Conservation (phyloP, 805 yeast species). For the Wickerhamiella azymoides region DNA sequence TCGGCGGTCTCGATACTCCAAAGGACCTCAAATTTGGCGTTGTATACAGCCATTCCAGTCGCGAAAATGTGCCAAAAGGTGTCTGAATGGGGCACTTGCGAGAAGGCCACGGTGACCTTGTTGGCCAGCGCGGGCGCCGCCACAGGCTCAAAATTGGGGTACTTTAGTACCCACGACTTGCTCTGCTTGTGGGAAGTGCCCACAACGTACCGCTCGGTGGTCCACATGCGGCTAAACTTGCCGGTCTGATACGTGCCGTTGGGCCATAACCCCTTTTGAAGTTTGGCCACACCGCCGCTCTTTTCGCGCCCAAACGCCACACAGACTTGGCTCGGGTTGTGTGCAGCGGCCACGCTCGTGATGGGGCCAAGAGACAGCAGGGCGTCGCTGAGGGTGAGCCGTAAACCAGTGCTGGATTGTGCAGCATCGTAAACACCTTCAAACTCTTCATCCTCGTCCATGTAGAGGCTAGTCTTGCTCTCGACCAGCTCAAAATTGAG, state of each 20-base stretch:
- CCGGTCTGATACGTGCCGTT: background rate
- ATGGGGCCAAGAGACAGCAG: slow-evolving; percentile 10
- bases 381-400: slow-evolving; percentile 3
- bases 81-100: background rate
- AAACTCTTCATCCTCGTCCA: slow-evolving; percentile 20
- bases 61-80: slow-evolving; percentile 5
- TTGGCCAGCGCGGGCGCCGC: background rate
- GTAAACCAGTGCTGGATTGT: background rate
- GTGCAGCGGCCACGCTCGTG: background rate
- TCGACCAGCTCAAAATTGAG: background rate
- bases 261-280: slow-evolving; percentile 6
- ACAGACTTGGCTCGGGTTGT: background rate
- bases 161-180: background rate
- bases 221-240: slow-evolving; percentile 1
- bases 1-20: background rate
- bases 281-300: background rate
- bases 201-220: background rate
- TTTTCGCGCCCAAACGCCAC: background rate
- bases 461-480: background rate
- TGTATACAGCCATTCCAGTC: slow-evolving; percentile 2
- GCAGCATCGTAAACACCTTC: slow-evolving; percentile 23
- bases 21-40: background rate
- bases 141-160: background rate
- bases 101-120: background rate
- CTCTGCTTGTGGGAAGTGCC: background rate